phyloP scores from a whole-genome alignment of 2,329 filamentous ascomycete species.

The Xylariaceae sp. region DNA sequence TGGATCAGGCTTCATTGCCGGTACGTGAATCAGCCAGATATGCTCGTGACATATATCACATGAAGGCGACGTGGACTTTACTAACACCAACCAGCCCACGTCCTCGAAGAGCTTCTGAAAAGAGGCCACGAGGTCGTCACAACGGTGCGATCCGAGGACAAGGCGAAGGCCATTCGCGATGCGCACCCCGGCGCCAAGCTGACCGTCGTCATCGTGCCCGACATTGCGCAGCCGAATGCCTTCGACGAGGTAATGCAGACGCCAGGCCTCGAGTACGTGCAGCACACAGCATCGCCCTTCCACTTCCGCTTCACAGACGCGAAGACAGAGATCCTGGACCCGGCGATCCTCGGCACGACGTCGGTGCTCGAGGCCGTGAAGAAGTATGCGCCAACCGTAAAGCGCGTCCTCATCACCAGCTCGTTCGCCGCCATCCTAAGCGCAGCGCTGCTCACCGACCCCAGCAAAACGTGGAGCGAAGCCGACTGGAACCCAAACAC shows the following conservation, averaged over 20 bases:
- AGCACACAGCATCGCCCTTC: constrained; percentile 60
- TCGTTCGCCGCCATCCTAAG: constrained; percentile 52
- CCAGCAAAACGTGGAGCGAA: constrained; percentile 42
- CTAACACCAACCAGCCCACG: constrained; percentile 42
- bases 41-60: background rate
- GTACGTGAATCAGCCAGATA: constrained; percentile 30
- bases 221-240: constrained; percentile 68
- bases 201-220: constrained; percentile 61
- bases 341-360: constrained; percentile 57
- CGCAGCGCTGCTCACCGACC: constrained; percentile 36
- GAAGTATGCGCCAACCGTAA: constrained; percentile 54
- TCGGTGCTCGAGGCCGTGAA: constrained; percentile 69
- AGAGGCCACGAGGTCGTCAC: constrained; percentile 51
- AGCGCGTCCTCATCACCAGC: constrained; percentile 62
- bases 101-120: constrained; percentile 51
- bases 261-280: constrained; percentile 50
- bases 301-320: constrained; percentile 51
- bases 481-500: constrained; percentile 52
- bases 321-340: constrained; percentile 52
- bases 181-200: constrained; percentile 47
- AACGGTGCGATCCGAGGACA: constrained; percentile 52
- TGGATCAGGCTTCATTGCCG: constrained; percentile 51
- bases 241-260: constrained; percentile 61
- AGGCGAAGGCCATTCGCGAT: constrained; percentile 48
- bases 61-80: background rate